Base-by-base conservation (phyloP, 2,329 filamentous ascomycete species). In the Coniochaeta hoffmannii region DNA sequence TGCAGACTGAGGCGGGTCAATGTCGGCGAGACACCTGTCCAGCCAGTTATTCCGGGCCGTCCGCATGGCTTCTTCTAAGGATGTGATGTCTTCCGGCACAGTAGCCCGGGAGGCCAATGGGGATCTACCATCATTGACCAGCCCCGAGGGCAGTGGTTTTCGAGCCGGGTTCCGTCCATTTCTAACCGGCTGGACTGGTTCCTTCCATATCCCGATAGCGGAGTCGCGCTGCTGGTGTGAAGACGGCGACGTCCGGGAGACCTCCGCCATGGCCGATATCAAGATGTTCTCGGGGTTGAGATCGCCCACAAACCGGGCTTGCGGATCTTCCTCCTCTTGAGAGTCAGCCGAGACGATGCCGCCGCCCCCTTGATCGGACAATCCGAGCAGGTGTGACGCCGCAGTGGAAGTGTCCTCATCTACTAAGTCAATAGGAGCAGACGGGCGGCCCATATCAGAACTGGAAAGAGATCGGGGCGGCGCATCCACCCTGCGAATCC, bases 261-360 rank as follows among this genome's bases (percentile, higher is more conserved):
- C 34, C 22, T 53, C 52, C 58, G 62, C 58, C 10, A 59, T 62
- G 5, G 64, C 65, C 34, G 66, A 61, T n/a, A 64, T 56, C 24
- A 73, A 58, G 51, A 69, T 66, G 57, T 64, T 61, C 53, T 68
- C 64, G 0, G 65, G 65, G 44, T 64, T 65, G 10, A 63, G 53
- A 51, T 68, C 65, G 10, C 65, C 65, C 0, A 68, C 56, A 24
- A 68, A 68, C 1, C 81, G 76, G 1, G 72, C 63, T 5, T 65
- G 64, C 14, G 65, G 63, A 6, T 65, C 68, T 1, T 62, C 57
- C 11, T 65, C 60, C 1, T 57, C 61, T 19, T 59, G 59, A 46
- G 58, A 56, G 28, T 57, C 66, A 49, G 17, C 17, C 19, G 55
- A 19, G 44, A 57, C 26, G 56, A 57, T 32, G 56, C 59, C 49